phyloP scores from a whole-genome alignment of 2,329 filamentous ascomycete genomes.

The Trichoderma sp. region DNA sequence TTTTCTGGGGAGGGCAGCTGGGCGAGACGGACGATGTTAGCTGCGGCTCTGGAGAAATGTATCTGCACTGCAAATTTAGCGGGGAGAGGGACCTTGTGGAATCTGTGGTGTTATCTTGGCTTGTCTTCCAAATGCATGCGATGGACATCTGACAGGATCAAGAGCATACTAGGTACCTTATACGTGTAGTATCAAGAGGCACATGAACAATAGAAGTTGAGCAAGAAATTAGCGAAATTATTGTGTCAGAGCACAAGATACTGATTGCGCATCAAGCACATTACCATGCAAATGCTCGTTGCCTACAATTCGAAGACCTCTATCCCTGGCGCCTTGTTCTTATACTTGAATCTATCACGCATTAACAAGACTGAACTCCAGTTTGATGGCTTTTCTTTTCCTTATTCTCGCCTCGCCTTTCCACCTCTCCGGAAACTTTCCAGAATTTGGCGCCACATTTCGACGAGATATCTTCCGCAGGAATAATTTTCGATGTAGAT shows the following conservation, averaged over 20 bases:
- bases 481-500: background rate
- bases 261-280: background rate
- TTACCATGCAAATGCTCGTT: background rate
- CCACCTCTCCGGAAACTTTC: background rate
- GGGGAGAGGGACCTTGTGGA: background rate
- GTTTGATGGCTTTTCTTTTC: background rate
- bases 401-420: background rate
- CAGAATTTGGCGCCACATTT: background rate
- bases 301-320: background rate
- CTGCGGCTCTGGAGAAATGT: background rate
- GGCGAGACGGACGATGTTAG: conserved; percentile 1
- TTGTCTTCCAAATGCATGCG: background rate
- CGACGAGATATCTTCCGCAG: background rate
- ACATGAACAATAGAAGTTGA: background rate
- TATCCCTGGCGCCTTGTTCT: background rate
- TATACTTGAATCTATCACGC: background rate
- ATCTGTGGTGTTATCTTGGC: background rate
- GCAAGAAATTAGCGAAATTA: background rate
- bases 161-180: background rate
- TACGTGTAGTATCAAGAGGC: background rate
- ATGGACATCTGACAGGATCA: background rate
- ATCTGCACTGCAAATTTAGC: background rate
- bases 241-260: background rate
- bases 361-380: background rate
- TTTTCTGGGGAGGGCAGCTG: background rate